phyloP scores from a whole-genome alignment of 495 filamentous ascomycete species.

The Daldinia concentrica region DNA sequence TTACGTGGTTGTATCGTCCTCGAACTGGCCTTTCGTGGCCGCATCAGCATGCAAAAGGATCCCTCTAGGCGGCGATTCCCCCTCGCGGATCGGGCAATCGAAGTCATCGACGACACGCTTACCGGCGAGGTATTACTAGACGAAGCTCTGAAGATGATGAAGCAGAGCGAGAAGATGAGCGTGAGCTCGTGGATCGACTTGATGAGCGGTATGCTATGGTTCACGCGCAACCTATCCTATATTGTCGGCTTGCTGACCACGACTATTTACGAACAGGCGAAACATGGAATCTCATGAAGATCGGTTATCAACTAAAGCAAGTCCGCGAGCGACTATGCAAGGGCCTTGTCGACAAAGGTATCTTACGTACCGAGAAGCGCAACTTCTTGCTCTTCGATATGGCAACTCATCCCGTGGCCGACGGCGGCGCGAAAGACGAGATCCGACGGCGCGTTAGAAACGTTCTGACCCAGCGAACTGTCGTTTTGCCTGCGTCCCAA shows the following conservation, averaged over 20 bases:
- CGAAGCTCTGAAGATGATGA: conserved; percentile 99
- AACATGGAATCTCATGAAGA: conserved; percentile 99
- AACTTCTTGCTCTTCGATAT: conserved; percentile 99
- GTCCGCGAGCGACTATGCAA: conserved; percentile 97
- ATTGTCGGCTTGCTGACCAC: conserved; percentile 34
- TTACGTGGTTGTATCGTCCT: conserved; percentile 97
- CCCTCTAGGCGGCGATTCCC: conserved; percentile 91
- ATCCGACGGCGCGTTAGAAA: conserved; percentile 91
- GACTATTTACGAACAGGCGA: conserved; percentile 69
- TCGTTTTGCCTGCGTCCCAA: conserved; percentile 81
- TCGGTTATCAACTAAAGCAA: conserved; percentile 99
- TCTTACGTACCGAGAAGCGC: conserved; percentile 96
- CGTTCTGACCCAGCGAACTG: conserved; percentile 90
- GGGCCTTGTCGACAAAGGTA: conserved; percentile 98
- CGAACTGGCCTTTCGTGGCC: conserved; percentile 93
- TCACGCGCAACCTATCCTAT: not conserved
- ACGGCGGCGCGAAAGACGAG: conserved; percentile 97
- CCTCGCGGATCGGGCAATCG: conserved; percentile 89
- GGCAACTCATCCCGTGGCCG: conserved; percentile 98
- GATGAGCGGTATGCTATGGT: conserved; percentile 80
- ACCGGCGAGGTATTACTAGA: conserved; percentile 98
- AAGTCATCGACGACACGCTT: conserved; percentile 95
- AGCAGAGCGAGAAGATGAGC: conserved; percentile 99
- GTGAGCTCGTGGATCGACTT: conserved; percentile 98
- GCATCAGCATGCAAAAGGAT: conserved; percentile 98